Evolutionary conservation across 106 monocot genomes (phyloP).

Genomic region (Platanthera zijinensis): DNA sequence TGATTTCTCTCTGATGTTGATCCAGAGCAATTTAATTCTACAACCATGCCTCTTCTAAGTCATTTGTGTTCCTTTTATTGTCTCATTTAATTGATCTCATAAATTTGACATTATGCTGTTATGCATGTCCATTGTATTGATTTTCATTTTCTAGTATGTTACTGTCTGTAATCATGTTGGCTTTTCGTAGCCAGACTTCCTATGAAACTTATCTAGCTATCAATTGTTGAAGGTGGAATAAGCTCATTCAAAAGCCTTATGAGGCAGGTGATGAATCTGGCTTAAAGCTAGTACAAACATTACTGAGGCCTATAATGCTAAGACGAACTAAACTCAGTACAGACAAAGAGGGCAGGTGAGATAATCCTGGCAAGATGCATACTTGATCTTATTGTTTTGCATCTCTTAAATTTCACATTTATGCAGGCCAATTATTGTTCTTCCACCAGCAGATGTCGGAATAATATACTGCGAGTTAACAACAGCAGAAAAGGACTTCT

Average conservation of each 20-base stretch:
- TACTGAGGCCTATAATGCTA: slow-evolving; percentile 85
- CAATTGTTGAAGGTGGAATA: slow-evolving; percentile 67
- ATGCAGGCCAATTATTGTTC: slow-evolving; percentile 78
- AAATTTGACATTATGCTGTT: slow-evolving; percentile 9
- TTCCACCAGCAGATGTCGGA: slow-evolving; percentile 68
- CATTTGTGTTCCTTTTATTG: neutral
- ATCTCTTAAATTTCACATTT: neutral
- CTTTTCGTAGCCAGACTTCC: neutral
- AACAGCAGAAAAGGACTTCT: slow-evolving; percentile 83
- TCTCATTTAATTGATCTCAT: neutral
- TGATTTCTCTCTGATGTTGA: neutral
- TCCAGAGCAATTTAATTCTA: neutral
- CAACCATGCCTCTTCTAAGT: neutral
- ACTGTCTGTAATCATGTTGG: slow-evolving; percentile 1
- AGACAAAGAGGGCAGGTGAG: slow-evolving; percentile 73
- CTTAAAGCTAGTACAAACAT: slow-evolving; percentile 69
- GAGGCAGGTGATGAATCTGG: slow-evolving; percentile 88
- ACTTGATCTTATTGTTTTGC: slow-evolving; percentile 3
- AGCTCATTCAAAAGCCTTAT: slow-evolving; percentile 90
- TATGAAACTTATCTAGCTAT: neutral
- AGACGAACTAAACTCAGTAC: slow-evolving; percentile 89
- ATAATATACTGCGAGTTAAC: slow-evolving; percentile 77
- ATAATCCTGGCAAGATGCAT: neutral
- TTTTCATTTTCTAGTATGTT: neutral
- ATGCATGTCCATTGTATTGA: neutral